These are phyloP conservation scores for Gloeostereum incarnatum DNA, from an alignment of 768 basidiomycete genomes.

Conservation along the genomic window DNA sequence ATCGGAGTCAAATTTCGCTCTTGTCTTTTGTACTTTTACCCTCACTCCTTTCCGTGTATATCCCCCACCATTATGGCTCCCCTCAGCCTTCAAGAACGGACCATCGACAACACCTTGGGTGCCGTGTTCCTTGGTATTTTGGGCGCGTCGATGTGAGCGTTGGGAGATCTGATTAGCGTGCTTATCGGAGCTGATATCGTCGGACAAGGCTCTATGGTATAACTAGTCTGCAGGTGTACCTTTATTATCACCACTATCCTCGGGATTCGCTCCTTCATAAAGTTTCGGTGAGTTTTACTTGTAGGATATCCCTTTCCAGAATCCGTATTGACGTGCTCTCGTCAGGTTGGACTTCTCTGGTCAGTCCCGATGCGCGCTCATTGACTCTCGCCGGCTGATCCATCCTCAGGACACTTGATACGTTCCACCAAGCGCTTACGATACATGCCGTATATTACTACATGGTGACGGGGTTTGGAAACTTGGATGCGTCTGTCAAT, in stretches of 20 bases:
- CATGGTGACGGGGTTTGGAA: slow-evolving; percentile 25
- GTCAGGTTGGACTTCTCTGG: slow-evolving; percentile 25
- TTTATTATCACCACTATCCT: slow-evolving; percentile 12
- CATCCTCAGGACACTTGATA: slow-evolving; percentile 21
- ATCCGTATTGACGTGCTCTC: neutral
- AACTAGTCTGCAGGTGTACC: slow-evolving; percentile 13
- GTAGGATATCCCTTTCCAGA: neutral
- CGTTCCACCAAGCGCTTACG: slow-evolving; percentile 22
- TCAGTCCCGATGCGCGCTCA: slow-evolving; percentile 8
- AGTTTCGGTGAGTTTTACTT: slow-evolving; percentile 18
- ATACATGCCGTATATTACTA: slow-evolving; percentile 27
- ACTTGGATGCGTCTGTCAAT: slow-evolving; percentile 12
- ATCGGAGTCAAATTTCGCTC: too few relatives aligned
- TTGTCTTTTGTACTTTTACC: too few relatives aligned
- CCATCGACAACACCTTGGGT: slow-evolving; percentile 19
- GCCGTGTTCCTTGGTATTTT: slow-evolving; percentile 18
- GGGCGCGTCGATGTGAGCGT: slow-evolving; percentile 18
- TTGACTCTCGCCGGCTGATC: neutral
- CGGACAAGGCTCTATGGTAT: slow-evolving; percentile 15
- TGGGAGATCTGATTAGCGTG: neutral
- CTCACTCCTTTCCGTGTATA: too few relatives aligned
- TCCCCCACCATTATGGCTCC: neutral
- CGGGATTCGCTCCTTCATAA: slow-evolving; percentile 19
- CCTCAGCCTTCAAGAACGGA: neutral
- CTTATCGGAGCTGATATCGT: too few relatives aligned